Base-by-base conservation (phyloP, 257 asterid genomes). In the Marsdenia floribunda region DNA sequence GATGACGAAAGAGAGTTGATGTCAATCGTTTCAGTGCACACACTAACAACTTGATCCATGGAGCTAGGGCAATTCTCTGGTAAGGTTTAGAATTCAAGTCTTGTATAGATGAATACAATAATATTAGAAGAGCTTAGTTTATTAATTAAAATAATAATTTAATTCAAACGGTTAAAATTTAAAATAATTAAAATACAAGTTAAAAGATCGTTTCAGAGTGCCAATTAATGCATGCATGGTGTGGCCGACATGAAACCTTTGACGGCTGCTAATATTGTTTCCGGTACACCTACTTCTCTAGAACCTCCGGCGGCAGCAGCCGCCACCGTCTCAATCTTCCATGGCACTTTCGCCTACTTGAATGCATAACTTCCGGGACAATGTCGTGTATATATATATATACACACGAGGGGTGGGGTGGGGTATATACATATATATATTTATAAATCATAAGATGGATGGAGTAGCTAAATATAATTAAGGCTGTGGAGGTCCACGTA, bases 401-500 rank as follows among this genome's bases (percentile, higher is more conserved):
- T 55, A 29, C 33, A 29, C 33, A 1, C 0, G 33, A 29, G 33
- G 33, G 33, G 33, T 1, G 33, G 33, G 33, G 33, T 29, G 33
- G 33, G 33, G 1, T 29, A 29, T 29, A 29, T 29, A 29, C 33
- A 29, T 29, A 29, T 29, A 29, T 29, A 29, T 29, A 29, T 29
- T 0, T 29, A 29, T 29, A 29, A 29, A 29, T 29, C 33, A 29
- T 29, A 29, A 29, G 33, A 29, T 15, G 22, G 57, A 52, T 16
- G 1, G 57, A 52, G 57, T 52, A 16, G 22, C 21, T 16, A 52
- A 3, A 3, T 50, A 50, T 50, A 50, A 44, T 44, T 44, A 44
- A 44, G 57, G 57, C 0, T 53, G 37, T 46, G 73, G 57, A 47
- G 73, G 73, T 69, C 73, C 44, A 24, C 12, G 47, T 64, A 64